These are phyloP conservation scores for Debaryomycetaceae sp. DNA, from an alignment of 1,139 yeast species.

Conservation along the genomic window DNA sequence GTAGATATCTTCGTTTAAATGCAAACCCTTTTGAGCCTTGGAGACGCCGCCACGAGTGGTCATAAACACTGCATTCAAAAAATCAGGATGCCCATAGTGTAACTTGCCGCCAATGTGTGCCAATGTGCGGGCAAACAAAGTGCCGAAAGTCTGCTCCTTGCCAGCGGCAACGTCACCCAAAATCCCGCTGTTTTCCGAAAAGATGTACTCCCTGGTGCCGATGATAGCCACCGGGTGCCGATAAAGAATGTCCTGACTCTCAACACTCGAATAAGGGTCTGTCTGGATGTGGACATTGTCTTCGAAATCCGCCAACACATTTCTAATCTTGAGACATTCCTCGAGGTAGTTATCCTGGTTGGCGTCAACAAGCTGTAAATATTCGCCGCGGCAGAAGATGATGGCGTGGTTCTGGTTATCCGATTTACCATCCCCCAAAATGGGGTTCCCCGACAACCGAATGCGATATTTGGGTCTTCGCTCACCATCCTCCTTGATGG, in stretches of 20 bases:
- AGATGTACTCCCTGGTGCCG: constrained; percentile 52
- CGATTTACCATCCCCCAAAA: constrained; percentile 54
- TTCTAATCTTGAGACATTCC: constrained; percentile 52
- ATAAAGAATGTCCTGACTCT: constrained; percentile 18
- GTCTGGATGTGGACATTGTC: constrained; percentile 25
- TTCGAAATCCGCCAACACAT: constrained; percentile 48
- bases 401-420: constrained; percentile 53
- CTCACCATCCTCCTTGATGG: constrained; percentile 29
- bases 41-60: constrained; percentile 55
- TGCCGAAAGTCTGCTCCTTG: constrained; percentile 55
- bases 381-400: constrained; percentile 50
- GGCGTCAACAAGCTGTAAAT: constrained; percentile 51
- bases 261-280: constrained; percentile 27
- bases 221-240: constrained; percentile 49
- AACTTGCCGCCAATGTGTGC: constrained; percentile 54
- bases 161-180: constrained; percentile 57
- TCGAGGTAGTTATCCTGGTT: constrained; percentile 55
- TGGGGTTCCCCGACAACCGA: constrained; percentile 50
- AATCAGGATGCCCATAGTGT: constrained; percentile 57
- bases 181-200: constrained; percentile 51
- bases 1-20: constrained; percentile 52
- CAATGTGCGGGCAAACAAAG: constrained; percentile 50
- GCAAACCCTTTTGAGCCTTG: constrained; percentile 52
- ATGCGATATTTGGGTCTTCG: constrained; percentile 41
- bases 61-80: constrained; percentile 47